These are phyloP conservation scores for Hypoxylon sp. DNA, from an alignment of 2,329 filamentous ascomycete species.

Conservation along the genomic window DNA sequence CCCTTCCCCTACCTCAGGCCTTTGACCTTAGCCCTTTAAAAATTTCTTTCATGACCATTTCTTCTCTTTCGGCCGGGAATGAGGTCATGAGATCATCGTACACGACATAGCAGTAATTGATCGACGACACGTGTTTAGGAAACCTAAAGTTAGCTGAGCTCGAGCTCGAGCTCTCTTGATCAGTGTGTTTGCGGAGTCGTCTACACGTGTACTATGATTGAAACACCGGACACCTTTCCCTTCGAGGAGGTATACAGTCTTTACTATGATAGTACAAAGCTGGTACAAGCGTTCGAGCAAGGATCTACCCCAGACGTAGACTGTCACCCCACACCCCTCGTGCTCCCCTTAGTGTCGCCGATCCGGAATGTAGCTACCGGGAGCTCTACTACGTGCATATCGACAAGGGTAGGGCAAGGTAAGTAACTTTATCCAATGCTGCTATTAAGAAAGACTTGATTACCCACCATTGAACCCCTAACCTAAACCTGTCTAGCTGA, in stretches of 20 bases:
- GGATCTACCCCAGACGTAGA: neutral
- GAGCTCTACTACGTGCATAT: no score
- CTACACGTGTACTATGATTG: neutral
- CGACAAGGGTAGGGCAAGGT: no score
- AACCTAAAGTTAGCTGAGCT: slow-evolving; percentile 5
- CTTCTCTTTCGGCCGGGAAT: neutral
- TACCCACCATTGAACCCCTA: neutral
- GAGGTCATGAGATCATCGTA: slow-evolving; percentile 6
- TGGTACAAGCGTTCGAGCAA: neutral
- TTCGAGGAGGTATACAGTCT: neutral
- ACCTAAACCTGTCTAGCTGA: neutral
- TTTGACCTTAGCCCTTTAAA: neutral
- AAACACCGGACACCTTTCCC: neutral
- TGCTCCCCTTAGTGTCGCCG: neutral
- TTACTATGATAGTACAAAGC: neutral
- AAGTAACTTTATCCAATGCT: no score
- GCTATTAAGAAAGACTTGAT: neutral
- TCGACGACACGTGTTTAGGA: neutral
- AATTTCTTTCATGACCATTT: neutral
- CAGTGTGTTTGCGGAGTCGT: neutral
- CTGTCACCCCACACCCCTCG: neutral
- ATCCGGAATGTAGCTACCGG: neutral
- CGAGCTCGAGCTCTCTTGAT: neutral
- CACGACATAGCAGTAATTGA: neutral
- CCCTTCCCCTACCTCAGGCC: neutral